Percentiles rank a stretch among this genome's conserved stretches.
phyloP scores from a whole-genome alignment of 116 monocot genomes.

The Trichopus zeylanicus region DNA sequence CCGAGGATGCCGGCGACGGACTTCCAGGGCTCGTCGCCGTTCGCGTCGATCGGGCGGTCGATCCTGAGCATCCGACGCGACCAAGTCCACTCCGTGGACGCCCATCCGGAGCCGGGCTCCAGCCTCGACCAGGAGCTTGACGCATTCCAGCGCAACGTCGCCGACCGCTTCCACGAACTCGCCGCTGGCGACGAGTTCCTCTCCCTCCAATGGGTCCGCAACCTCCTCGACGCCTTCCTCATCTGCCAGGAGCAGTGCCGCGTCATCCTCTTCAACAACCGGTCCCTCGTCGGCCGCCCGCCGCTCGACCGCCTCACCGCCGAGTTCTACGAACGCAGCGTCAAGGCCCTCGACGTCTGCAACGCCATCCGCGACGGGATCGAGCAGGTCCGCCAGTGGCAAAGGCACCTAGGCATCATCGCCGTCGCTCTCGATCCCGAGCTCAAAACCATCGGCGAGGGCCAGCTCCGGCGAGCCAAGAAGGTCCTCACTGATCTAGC shows the following conservation, averaged over 20 bases:
- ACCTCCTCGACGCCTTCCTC: conserved; percentile 31
- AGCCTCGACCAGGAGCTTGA: conserved; percentile 27
- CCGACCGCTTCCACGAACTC: conserved; percentile 58
- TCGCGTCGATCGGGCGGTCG: conserved; percentile 47
- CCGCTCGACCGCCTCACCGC: conserved; percentile 37
- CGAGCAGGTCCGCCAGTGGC: conserved; percentile 60
- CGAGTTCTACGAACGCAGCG: conserved; percentile 56
- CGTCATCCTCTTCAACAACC: conserved; percentile 18
- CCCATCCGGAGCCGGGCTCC: conserved; percentile 1
- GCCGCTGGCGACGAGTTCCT: conserved; percentile 14
- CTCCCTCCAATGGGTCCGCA: conserved; percentile 24
- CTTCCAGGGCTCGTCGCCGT: conserved; percentile 31
- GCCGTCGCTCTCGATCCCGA: conserved; percentile 22
- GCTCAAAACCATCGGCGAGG: conserved; percentile 28
- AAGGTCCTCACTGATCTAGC: conserved; percentile 56
- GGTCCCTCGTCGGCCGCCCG: conserved; percentile 9
- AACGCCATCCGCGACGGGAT: conserved; percentile 71
- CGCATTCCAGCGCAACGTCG: conserved; percentile 48
- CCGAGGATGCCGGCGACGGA: conserved; percentile 46
- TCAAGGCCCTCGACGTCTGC: conserved; percentile 79
- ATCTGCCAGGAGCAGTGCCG: conserved; percentile 30
- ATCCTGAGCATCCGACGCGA: conserved; percentile 50
- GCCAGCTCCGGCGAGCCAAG: conserved; percentile 52
- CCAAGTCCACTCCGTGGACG: conserved; percentile 28
- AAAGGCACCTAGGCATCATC: conserved; percentile 39